Conservation (phyloP, 805 yeast species). For the Yamadazyma endophytica region DNA sequence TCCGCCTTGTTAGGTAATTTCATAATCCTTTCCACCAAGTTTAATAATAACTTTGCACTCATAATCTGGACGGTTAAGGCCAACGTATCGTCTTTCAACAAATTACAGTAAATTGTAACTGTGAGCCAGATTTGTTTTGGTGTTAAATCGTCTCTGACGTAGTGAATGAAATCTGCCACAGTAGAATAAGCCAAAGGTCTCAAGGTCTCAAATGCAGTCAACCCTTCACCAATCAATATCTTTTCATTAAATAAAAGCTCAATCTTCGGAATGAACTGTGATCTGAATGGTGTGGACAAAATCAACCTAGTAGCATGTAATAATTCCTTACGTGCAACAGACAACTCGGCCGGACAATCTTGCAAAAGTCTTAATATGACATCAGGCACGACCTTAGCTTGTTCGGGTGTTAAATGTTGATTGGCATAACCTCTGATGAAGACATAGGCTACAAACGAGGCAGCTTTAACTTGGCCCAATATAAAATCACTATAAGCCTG, state of each 20-base stretch:
- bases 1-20: constrained; percentile 78
- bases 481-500: constrained; percentile 83
- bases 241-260: constrained; percentile 82
- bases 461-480: constrained; percentile 91
- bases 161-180: constrained; percentile 93
- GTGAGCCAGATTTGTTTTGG: constrained; percentile 85
- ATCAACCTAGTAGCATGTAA: constrained; percentile 93
- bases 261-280: constrained; percentile 78
- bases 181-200: constrained; percentile 93
- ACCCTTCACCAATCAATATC: constrained; percentile 86
- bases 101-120: constrained; percentile 73
- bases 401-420: constrained; percentile 43
- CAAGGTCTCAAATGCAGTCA: constrained; percentile 84
- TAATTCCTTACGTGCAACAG: constrained; percentile 87
- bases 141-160: constrained; percentile 78
- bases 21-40: constrained; percentile 83
- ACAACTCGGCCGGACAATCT: constrained; percentile 92
- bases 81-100: constrained; percentile 74
- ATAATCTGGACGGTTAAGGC: constrained; percentile 91
- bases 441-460: constrained; percentile 90
- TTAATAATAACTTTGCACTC: constrained; percentile 88
- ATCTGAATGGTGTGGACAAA: constrained; percentile 82
- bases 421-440: constrained; percentile 80
- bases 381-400: constrained; percentile 69
- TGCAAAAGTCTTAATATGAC: constrained; percentile 79